Percentiles rank a stretch among this genome's conserved stretches.
Conservation (phyloP, 129 eudicot genomes). For the Chrysanthemum lavandulifolium region DNA sequence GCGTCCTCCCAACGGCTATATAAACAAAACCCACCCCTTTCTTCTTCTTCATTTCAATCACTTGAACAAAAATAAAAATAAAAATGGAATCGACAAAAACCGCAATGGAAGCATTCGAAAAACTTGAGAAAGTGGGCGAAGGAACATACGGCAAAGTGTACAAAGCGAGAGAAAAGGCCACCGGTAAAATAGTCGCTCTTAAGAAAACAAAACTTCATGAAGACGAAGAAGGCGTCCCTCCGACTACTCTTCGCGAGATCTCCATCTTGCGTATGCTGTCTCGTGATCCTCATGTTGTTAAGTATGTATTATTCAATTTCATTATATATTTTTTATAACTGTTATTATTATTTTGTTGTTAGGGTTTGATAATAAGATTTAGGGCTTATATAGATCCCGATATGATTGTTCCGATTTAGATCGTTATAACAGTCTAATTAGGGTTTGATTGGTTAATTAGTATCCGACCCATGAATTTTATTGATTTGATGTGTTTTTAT, state of each 20-base stretch:
- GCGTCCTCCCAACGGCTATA: slow-evolving; percentile 3
- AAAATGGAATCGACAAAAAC: slow-evolving; percentile 32
- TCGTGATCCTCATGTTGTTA: slow-evolving; percentile 82
- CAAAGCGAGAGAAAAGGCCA: slow-evolving; percentile 73
- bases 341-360: neutral
- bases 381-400: no score
- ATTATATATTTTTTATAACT: neutral
- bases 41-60: slow-evolving; percentile 19
- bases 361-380: no score
- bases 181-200: slow-evolving; percentile 82
- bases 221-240: slow-evolving; percentile 91
- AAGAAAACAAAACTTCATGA: slow-evolving; percentile 88
- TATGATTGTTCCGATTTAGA: neutral
- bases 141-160: slow-evolving; percentile 92
- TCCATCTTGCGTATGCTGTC: slow-evolving; percentile 85
- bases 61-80: neutral
- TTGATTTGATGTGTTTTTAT: neutral
- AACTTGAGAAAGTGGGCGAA: slow-evolving; percentile 89
- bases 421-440: neutral
- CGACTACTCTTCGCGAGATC: slow-evolving; percentile 90
- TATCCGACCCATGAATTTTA: neutral
- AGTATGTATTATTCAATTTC: slow-evolving; percentile 30
- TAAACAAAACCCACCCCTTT: slow-evolving; percentile 3
- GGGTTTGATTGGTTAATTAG: neutral
- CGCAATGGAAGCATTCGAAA: slow-evolving; percentile 90